These are phyloP conservation scores for Annulohypoxylon bovei DNA, from an alignment of 495 filamentous ascomycete genomes.

Conservation along the genomic window DNA sequence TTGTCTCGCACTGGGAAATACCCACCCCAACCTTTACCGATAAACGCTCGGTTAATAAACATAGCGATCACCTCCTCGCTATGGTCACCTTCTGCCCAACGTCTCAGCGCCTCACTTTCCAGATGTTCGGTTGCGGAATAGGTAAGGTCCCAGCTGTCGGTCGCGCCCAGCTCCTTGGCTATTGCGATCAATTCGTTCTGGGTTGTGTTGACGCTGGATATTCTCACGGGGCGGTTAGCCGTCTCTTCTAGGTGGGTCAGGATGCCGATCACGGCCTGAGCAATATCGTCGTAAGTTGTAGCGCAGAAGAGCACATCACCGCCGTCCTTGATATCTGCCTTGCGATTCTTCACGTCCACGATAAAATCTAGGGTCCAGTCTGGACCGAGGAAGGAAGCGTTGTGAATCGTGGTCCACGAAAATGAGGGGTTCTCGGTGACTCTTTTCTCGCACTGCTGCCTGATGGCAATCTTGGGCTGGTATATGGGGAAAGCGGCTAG, in stretches of 20 bases:
- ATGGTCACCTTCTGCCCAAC: conserved; percentile 41
- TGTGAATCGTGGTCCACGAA: conserved; percentile 57
- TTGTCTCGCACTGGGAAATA: conserved; percentile 40
- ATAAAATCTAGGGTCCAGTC: conserved; percentile 43
- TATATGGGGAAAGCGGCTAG: conserved; percentile 51
- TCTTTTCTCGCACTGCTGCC: conserved; percentile 53
- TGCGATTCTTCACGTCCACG: conserved; percentile 41
- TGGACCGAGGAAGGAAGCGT: conserved; percentile 52
- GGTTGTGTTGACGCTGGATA: conserved; percentile 38
- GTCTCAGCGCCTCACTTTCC: conserved; percentile 32
- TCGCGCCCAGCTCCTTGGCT: conserved; percentile 39
- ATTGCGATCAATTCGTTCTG: conserved; percentile 40
- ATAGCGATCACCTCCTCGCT: conserved; percentile 44
- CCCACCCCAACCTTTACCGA: conserved; percentile 41
- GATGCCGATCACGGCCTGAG: conserved; percentile 39
- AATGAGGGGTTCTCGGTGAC: conserved; percentile 48
- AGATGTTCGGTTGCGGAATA: conserved; percentile 37
- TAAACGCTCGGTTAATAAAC: conserved; percentile 42
- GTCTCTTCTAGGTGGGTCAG: conserved; percentile 41
- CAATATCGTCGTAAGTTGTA: conserved; percentile 38
- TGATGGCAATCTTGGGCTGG: conserved; percentile 53
- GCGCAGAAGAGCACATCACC: conserved; percentile 41
- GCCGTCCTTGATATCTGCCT: conserved; percentile 41
- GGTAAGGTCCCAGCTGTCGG: conserved; percentile 36
- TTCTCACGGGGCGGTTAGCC: conserved; percentile 38